Evolutionary conservation across 179 eudicot genomes (phyloP).

Genomic region (Camellia oleifera): DNA sequence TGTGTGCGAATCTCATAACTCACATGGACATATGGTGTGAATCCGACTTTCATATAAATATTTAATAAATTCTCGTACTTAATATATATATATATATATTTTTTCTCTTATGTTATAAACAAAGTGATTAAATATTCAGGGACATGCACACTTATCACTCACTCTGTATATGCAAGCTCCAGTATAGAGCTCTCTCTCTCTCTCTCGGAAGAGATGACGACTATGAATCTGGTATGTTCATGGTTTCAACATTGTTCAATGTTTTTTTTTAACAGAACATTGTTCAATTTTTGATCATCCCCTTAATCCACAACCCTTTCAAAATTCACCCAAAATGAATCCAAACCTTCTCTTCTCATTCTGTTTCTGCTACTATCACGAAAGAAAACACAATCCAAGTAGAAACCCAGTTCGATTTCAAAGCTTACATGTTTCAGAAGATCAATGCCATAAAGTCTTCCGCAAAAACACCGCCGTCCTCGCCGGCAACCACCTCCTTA

Average conservation of each 20-base stretch:
- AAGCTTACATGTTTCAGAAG: constrained; percentile 33
- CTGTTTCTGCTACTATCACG: constrained; percentile 5
- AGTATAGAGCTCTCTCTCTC: neutral
- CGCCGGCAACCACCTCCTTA: constrained; percentile 16
- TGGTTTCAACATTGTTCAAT: constrained; percentile 9
- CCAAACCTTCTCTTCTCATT: neutral
- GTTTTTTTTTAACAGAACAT: neutral
- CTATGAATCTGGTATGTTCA: constrained; percentile 3
- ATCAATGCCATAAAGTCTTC: constrained; percentile 37
- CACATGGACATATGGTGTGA: too few relatives aligned
- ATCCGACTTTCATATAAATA: too few relatives aligned
- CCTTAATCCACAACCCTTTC: neutral
- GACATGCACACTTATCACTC: too few relatives aligned
- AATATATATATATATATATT: too few relatives aligned
- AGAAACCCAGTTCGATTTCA: constrained; percentile 33
- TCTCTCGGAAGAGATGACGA: neutral
- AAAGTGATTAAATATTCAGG: too few relatives aligned
- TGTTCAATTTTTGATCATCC: neutral
- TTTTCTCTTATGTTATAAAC: too few relatives aligned
- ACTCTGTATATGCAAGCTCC: too few relatives aligned
- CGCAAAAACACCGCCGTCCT: constrained; percentile 44
- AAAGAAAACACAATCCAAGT: neutral
- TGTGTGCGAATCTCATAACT: too few relatives aligned
- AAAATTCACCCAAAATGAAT: neutral
- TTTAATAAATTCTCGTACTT: too few relatives aligned